phyloP scores from a whole-genome alignment of 306 rosid genomes.

The Cucurbita pepo region DNA sequence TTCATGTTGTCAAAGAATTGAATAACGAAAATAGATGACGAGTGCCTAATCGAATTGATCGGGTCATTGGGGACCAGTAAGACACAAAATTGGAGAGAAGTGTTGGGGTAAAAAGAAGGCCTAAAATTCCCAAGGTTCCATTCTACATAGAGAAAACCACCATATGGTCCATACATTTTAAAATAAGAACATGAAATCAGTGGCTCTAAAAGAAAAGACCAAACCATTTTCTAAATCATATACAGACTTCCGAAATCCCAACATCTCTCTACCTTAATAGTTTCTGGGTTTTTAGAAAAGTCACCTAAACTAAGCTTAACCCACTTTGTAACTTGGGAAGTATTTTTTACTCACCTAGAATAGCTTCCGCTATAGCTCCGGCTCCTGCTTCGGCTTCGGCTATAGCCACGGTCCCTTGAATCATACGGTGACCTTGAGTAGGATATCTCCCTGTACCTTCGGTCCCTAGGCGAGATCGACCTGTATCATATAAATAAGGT shows the following conservation, averaged over 20 bases:
- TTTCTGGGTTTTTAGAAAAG: not conserved
- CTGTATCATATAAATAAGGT: conserved; percentile 8
- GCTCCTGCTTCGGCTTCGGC: conserved; percentile 17
- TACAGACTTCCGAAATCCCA: not conserved
- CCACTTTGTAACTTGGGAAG: not conserved
- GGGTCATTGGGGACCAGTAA: too few relatives aligned
- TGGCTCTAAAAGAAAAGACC: not conserved
- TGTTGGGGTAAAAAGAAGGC: too few relatives aligned
- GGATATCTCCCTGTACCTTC: conserved; percentile 27
- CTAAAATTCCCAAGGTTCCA: too few relatives aligned
- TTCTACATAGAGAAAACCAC: too few relatives aligned
- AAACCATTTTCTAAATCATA: not conserved
- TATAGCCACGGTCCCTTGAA: conserved; percentile 29
- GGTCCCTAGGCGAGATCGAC: conserved; percentile 51
- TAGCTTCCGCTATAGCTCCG: conserved; percentile 34
- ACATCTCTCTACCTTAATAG: not conserved
- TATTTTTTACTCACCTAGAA: conserved; percentile 18
- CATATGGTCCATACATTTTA: too few relatives aligned
- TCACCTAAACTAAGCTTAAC: too few relatives aligned
- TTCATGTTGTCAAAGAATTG: too few relatives aligned
- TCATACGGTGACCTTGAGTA: conserved; percentile 46
- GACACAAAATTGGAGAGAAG: too few relatives aligned
- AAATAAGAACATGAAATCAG: not conserved
- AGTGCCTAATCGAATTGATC: too few relatives aligned
- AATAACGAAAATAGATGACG: too few relatives aligned